Conservation (phyloP, 2,329 filamentous ascomycete species). For the Didymella arachidicola region DNA sequence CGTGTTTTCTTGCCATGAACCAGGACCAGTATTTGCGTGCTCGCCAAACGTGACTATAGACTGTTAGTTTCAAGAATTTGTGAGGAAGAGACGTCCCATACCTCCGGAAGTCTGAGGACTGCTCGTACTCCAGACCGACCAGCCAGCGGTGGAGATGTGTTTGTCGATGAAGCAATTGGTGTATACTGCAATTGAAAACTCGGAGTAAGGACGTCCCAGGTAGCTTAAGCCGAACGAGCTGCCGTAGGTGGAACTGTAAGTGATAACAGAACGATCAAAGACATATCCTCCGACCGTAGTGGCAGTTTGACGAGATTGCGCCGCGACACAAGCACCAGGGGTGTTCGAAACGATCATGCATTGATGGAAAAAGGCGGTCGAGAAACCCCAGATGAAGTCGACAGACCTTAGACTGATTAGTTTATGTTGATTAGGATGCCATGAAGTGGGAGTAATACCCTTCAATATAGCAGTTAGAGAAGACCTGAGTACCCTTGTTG, state of each 20-base stretch:
- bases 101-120: constrained; percentile 42
- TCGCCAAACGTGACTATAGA: constrained; percentile 46
- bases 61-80: too few species aligned
- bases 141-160: constrained; percentile 45
- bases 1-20: constrained; percentile 42
- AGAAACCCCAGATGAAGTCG: constrained; percentile 65
- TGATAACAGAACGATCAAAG: constrained; percentile 59
- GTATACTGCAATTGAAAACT: constrained; percentile 46
- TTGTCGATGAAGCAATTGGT: constrained; percentile 49
- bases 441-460: constrained; percentile 39
- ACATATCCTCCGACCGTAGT: constrained; percentile 57
- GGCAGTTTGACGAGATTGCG: constrained; percentile 27
- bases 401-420: constrained; percentile 41
- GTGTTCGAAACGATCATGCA: constrained; percentile 47
- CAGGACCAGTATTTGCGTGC: constrained; percentile 44
- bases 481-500: constrained; percentile 61
- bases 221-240: constrained; percentile 44
- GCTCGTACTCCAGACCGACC: constrained; percentile 45
- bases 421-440: background rate
- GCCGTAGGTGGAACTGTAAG: constrained; percentile 48
- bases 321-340: constrained; percentile 32
- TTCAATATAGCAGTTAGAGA: constrained; percentile 63
- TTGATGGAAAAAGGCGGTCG: constrained; percentile 59
- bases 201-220: constrained; percentile 58
- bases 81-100: too few species aligned